Conservation (phyloP, 192 early-diverging fungal species). For the Backusella sp. region DNA sequence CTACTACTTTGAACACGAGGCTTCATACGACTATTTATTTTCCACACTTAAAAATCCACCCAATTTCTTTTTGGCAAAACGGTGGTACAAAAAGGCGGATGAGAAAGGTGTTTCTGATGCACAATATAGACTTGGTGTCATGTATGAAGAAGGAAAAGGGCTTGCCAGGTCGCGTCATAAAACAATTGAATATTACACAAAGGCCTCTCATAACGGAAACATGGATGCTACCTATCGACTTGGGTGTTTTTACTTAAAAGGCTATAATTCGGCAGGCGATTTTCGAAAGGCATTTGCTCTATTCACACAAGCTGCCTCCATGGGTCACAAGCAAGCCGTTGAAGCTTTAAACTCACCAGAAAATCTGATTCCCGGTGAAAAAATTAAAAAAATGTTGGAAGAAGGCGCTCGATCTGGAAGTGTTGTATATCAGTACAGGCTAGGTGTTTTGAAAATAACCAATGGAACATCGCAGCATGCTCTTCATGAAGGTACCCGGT, state of each 20-base stretch:
- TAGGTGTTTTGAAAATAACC: not conserved
- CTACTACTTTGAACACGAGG: not conserved
- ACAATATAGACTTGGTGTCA: constrained; percentile 30
- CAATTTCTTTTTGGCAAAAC: not conserved
- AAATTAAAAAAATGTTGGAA: not conserved
- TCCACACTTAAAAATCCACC: not conserved
- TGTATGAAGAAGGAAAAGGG: constrained; percentile 27
- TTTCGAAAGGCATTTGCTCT: not conserved
- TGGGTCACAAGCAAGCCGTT: not conserved
- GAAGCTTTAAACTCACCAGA: not conserved
- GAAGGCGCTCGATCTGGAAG: not conserved
- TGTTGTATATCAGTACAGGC: not conserved
- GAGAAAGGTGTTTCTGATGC: constrained; percentile 19
- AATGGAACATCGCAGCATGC: not conserved
- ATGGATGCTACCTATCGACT: constrained; percentile 20
- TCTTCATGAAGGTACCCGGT: not conserved
- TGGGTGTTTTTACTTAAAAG: not conserved
- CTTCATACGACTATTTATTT: not conserved
- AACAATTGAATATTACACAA: constrained; percentile 24
- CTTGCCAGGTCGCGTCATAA: constrained; percentile 19
- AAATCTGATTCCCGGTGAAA: not conserved
- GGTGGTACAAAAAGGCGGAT: constrained; percentile 19
- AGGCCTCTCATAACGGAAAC: constrained; percentile 16
- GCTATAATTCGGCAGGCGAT: not conserved
- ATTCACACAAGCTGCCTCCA: not conserved